Evolutionary conservation across 2,329 filamentous ascomycete genomes (phyloP), one percentile per base, ranked within the genome.

Genomic region (Fusarium sp.): DNA sequence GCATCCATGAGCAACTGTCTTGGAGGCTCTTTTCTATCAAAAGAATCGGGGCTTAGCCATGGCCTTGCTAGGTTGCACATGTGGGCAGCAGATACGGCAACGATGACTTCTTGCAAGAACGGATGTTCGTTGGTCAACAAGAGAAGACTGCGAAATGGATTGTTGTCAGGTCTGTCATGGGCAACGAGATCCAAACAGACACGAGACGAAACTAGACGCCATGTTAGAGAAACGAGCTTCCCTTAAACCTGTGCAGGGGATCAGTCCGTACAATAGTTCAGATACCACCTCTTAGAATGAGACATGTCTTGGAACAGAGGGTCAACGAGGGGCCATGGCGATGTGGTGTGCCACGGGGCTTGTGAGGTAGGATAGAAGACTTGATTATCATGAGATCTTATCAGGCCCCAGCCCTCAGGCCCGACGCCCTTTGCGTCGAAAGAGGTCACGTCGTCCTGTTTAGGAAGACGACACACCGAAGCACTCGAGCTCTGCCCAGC

Each of bases 131-230:
- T 80, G 16, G 84, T 83, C 56, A 87, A 76, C 5, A 84, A 80
- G 27, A 88, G 71, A 20, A 87, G 81, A 45, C 73, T 79, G 59
- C 85, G 84, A 68, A 87, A 88, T 5, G 86, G 86, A 71, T 88
- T 88, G 50, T 75, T 77, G 11, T 84, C 80, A 13, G 82, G 81
- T 33, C 83, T 74, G 78, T 88, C 86, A 48, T 83, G 79, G 11
- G 85, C 84, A 48, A 88, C 85, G 9, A 90, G 82, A 74, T 90
- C 88, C 72, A 83, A 84, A 77, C 88, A 90, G 54, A 91, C 81
- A 29, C 86, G 79, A 29, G 76, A 81, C 50, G 86, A 78, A 79
- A 88, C 85, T 89, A 64, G 41, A 33, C 39, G 29, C 20, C 31
- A 45, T 45, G 37, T 77, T 29, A 77, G 67, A 58, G 61, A 60